A percentile compares a stretch with the other conserved stretches of the same genome.
Conservation (phyloP, 768 basidiomycete genomes). For the Kwoniella bestiolae region DNA sequence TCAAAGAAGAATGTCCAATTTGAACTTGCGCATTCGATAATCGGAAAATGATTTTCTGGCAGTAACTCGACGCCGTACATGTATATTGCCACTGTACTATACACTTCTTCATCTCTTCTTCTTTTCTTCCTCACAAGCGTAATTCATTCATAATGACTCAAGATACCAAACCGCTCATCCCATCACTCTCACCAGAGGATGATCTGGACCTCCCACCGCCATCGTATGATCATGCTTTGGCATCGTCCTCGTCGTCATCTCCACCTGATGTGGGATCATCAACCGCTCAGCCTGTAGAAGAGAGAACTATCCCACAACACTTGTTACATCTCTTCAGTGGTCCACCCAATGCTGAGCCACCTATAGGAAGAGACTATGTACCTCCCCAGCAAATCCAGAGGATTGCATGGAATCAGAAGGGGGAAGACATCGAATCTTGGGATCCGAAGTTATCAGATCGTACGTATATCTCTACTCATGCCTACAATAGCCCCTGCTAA, state of each 20-base stretch:
- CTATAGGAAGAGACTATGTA: conserved; percentile 8
- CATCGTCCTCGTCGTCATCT: conserved; percentile 12
- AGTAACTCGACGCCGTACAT: no score
- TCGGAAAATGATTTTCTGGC: no score
- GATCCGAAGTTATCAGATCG: conserved; percentile 38
- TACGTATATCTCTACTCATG: conserved; percentile 14
- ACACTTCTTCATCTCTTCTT: not conserved
- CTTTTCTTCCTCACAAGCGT: not conserved
- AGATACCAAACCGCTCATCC: conserved; percentile 13
- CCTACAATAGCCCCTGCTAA: not conserved
- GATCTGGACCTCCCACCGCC: conserved; percentile 21
- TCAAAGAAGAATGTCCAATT: no score
- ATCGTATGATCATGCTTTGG: conserved; percentile 20
- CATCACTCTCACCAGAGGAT: conserved; percentile 5
- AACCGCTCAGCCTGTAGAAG: not conserved
- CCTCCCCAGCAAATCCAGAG: conserved; percentile 13
- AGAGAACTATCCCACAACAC: conserved; percentile 19
- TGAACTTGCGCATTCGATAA: no score
- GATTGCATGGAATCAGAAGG: conserved; percentile 11
- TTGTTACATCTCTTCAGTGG: conserved; percentile 32
- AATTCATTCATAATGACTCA: conserved; percentile 11
- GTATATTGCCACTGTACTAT: conserved; percentile 13
- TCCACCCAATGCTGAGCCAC: conserved; percentile 35
- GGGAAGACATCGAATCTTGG: conserved; percentile 3
- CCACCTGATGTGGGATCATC: not conserved